Conservation (phyloP, 805 yeast genomes). For the Suhomyces sp. region DNA sequence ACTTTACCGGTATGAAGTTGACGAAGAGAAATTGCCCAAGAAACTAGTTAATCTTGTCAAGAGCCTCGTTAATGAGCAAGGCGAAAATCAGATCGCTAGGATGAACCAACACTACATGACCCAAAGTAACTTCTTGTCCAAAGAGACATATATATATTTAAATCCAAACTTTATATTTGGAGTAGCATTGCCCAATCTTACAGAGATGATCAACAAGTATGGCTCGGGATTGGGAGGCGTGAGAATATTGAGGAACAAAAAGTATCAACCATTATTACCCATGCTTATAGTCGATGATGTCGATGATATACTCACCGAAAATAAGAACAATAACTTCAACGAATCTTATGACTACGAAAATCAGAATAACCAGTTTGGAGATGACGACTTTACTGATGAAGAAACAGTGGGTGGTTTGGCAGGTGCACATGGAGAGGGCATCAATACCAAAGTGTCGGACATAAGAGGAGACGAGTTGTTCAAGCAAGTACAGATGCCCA, state of each 20-base stretch:
- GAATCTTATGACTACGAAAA: conserved; percentile 31
- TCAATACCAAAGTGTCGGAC: neutral
- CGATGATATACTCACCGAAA: conserved; percentile 51
- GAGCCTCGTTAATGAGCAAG: conserved; percentile 33
- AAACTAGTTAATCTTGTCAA: conserved; percentile 26
- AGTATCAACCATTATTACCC: conserved; percentile 72
- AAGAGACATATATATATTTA: conserved; percentile 44
- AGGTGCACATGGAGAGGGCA: neutral
- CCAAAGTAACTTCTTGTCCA: conserved; percentile 36
- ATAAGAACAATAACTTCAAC: conserved; percentile 25
- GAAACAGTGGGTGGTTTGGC: conserved; percentile 8
- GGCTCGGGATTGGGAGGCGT: conserved; percentile 74
- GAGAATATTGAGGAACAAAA: conserved; percentile 48
- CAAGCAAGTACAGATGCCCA: conserved; percentile 47
- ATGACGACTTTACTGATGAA: conserved; percentile 20
- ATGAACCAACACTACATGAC: conserved; percentile 37
- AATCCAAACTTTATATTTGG: conserved; percentile 54
- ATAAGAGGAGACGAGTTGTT: conserved; percentile 49
- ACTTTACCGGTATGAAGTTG: conserved; percentile 79
- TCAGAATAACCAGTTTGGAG: conserved; percentile 21
- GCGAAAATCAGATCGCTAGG: conserved; percentile 31
- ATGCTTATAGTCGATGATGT: conserved; percentile 65
- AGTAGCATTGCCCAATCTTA: conserved; percentile 65
- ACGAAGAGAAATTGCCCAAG: conserved; percentile 64
- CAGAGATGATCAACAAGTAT: conserved; percentile 70